phyloP scores from a whole-genome alignment of 441 rosid species.

The Corymbia citriodora region DNA sequence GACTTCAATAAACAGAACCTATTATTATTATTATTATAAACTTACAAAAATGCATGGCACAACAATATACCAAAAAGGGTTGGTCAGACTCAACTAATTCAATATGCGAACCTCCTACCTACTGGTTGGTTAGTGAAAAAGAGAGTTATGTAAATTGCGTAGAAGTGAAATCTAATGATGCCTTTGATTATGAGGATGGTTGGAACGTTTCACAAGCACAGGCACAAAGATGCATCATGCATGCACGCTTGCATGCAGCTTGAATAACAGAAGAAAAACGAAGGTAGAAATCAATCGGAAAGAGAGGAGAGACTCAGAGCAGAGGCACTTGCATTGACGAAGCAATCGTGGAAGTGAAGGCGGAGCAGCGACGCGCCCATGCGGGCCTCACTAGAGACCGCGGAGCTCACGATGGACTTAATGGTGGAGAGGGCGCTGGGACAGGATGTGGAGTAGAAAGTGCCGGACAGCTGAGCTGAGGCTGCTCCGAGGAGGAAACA shows the following conservation, averaged over 20 bases:
- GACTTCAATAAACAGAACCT: background rate
- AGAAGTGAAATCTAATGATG: background rate
- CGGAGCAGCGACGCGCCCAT: constrained; percentile 32
- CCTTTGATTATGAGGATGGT: background rate
- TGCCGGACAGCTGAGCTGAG: constrained; percentile 30
- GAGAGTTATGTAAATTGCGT: background rate
- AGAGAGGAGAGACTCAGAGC: background rate
- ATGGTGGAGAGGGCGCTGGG: constrained; percentile 30
- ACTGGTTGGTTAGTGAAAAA: background rate
- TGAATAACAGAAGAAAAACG: background rate
- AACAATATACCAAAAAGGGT: background rate
- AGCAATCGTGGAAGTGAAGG: constrained; percentile 35
- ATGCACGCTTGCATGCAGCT: background rate
- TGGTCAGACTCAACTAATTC: background rate
- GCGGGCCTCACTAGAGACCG: constrained; percentile 29
- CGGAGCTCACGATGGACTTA: constrained; percentile 24
- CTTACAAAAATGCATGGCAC: background rate
- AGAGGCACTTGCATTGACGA: constrained; percentile 21
- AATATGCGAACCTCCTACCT: background rate
- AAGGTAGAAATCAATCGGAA: background rate
- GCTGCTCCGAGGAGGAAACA: constrained; percentile 1
- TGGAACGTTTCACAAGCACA: background rate
- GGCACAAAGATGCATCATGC: background rate
- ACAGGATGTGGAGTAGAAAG: constrained; percentile 26
- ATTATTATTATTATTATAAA: background rate